A percentile compares a stretch with the other conserved stretches of the same genome.
These are phyloP conservation scores for Xanthoconium purpureum DNA, from an alignment of 768 basidiomycete genomes.

Conservation along the genomic window DNA sequence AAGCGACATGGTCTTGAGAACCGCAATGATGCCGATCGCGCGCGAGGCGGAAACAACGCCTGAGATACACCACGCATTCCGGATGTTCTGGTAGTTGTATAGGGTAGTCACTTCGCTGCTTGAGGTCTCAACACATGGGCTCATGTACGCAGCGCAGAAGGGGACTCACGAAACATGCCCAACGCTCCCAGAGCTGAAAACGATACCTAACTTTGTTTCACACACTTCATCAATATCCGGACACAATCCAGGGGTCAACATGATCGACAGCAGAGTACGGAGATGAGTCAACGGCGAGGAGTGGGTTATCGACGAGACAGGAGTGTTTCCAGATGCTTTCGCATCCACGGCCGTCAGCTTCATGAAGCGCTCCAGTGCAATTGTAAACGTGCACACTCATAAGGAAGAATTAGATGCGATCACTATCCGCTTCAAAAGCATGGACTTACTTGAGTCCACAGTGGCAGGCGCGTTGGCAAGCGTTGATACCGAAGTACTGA, in stretches of 20 bases:
- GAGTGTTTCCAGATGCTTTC: conserved; percentile 49
- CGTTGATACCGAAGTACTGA: conserved; percentile 25
- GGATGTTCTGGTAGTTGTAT: conserved; percentile 36
- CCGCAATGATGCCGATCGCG: conserved; percentile 60
- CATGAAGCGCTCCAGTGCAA: conserved; percentile 53
- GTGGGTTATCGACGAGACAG: conserved; percentile 33
- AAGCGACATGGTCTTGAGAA: conserved; percentile 70
- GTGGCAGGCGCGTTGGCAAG: conserved; percentile 19
- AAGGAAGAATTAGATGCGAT: conserved; percentile 21
- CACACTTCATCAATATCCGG: conserved; percentile 69
- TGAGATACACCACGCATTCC: conserved; percentile 71
- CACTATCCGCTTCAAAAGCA: conserved; percentile 5
- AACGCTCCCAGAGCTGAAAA: conserved; percentile 34
- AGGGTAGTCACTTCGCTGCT: conserved; percentile 38
- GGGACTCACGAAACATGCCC: conserved; percentile 51
- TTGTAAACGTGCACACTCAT: conserved; percentile 46
- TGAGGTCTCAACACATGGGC: neutral
- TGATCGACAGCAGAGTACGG: conserved; percentile 55
- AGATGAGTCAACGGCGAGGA: conserved; percentile 52
- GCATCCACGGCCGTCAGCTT: conserved; percentile 46
- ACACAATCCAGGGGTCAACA: conserved; percentile 71
- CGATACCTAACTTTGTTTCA: conserved; percentile 51
- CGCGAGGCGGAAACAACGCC: conserved; percentile 65
- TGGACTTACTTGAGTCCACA: conserved; percentile 23
- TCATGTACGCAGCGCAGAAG: neutral